Evolutionary conservation across 2,329 filamentous ascomycete species (phyloP), one percentile per base, ranked within the genome.

Genomic region (Rhinocladiella similis): DNA sequence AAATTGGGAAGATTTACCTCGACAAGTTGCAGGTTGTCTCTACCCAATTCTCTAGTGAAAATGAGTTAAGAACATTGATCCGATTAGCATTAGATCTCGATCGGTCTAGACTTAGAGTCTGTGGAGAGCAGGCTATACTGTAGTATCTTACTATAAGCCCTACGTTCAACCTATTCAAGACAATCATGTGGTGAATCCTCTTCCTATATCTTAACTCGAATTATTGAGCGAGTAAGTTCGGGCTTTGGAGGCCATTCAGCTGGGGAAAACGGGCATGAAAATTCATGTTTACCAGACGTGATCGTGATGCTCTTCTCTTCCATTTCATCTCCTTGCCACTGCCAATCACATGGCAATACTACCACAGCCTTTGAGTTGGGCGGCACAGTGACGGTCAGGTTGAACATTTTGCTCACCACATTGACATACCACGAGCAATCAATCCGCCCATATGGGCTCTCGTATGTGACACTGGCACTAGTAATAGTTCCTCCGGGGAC

Each of bases 401-500:
- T 25, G n/a, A 45, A 45, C 9, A 13, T 25, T 18, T 10, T 18
- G 3, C 22, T 18, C 42, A 2, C 22, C 6, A 22, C 42, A 20
- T 20, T 20, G 14, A 45, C 18, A 4, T 9, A 22, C 67, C 67
- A 69, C 5, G 46, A 16, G 47, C 59, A 64, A 47, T 66, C 60
- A 22, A 72, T 49, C 9, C 52, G 22, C 3, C 71, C 70, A 61
- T 70, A 72, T 1, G 68, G 62, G 2, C 67, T 68, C n/a, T 69
- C 60, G 54, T 70, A 70, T 5, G 45, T 56, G 1, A 63, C 65
- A 41, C 67, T 65, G 1, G 70, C 70, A 35, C 61, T 63, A 5
- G 60, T 68, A n/a, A 73, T 59, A 1, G 62, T 66, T 1, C 69
- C 69, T 1, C 70, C 69, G 0, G 70, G 70, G 19, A 69, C 54